Base-by-base conservation (phyloP, 305 asterid species). In the Solanum hybrid region DNA sequence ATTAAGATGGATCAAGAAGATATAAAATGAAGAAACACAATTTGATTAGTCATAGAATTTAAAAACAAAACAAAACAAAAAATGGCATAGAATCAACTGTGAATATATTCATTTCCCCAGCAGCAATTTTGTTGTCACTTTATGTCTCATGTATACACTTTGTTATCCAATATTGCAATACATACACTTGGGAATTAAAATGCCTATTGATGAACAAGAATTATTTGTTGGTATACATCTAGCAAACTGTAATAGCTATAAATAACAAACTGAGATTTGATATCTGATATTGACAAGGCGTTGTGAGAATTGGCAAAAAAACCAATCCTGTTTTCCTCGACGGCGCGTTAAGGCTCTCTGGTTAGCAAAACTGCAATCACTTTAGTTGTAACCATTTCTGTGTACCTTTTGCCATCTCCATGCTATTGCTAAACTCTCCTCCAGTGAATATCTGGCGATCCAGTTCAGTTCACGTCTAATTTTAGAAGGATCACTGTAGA, bases 371-470 rank as follows among this genome's bases (percentile, higher is more conserved):
- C 42, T 18, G 71, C 20, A 51, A 29, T 57, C 12, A 85, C 42
- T 85, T 84, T 22, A 84, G 76, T 84, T 57, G 85, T 96, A 97
- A 35, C 99, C 99, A 89, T 92, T 95, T 89, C 91, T 93, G 77
- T 97, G 98, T 16, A 93, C 93, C 94, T 96, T 97, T 86, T 97
- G 99, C 98, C 99, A 97, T 93, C 94, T 95, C 98, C 99, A 97
- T 2, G 99, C 99, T 22, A 94, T 88, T 22, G 94, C 91, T 92
- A 97, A 92, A 86, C 99, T 97, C 85, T 95, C 94, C 89, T 95
- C 93, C 61, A 97, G 97, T 89, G 96, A 95, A 89, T 95, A 96
- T 77, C 78, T 93, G 1, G 98, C 96, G 78, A 90, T 93, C 98
- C 99, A 97, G 76, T 94, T 93, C 24, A 97, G 93, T 46, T 96